These are phyloP conservation scores for Trichoderma simmonsii DNA, from an alignment of 2,329 filamentous ascomycete species.

Conservation along the genomic window DNA sequence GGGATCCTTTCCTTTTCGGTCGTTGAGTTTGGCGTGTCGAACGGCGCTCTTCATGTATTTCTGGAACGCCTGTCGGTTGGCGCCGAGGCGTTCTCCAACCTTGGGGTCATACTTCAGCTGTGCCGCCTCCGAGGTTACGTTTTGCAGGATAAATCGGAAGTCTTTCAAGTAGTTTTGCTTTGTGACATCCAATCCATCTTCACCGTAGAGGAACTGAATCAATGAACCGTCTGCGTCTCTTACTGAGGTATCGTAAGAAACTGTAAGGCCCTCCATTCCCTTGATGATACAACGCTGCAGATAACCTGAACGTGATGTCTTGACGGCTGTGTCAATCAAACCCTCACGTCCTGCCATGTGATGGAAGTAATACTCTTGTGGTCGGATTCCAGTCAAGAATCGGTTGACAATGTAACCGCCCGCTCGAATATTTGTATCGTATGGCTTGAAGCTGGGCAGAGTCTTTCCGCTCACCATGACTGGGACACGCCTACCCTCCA, in stretches of 20 bases:
- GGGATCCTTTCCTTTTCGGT: slow-evolving; percentile 66
- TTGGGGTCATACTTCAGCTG: slow-evolving; percentile 65
- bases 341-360: slow-evolving; percentile 99
- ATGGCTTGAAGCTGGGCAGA: slow-evolving; percentile 88
- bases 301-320: slow-evolving; percentile 95
- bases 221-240: slow-evolving; percentile 90
- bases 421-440: slow-evolving; percentile 82
- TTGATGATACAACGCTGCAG: slow-evolving; percentile 96
- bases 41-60: slow-evolving; percentile 79
- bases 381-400: slow-evolving; percentile 95
- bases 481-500: slow-evolving; percentile 92
- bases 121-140: slow-evolving; percentile 75
- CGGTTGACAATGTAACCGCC: slow-evolving; percentile 93
- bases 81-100: slow-evolving; percentile 43
- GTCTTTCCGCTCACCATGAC: slow-evolving; percentile 98
- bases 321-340: slow-evolving; percentile 97
- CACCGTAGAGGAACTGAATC: slow-evolving; percentile 93
- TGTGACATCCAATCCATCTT: slow-evolving; percentile 90
- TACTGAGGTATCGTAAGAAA: slow-evolving; percentile 91
- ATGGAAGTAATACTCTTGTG: slow-evolving; percentile 99
- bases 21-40: slow-evolving; percentile 63
- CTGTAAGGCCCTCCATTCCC: slow-evolving; percentile 91
- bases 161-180: slow-evolving; percentile 90
- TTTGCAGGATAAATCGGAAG: slow-evolving; percentile 86
- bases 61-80: slow-evolving; percentile 59